Evolutionary conservation across 2,329 filamentous ascomycete genomes (phyloP).

Genomic region (Arthrobotrys pseudoclavata): DNA sequence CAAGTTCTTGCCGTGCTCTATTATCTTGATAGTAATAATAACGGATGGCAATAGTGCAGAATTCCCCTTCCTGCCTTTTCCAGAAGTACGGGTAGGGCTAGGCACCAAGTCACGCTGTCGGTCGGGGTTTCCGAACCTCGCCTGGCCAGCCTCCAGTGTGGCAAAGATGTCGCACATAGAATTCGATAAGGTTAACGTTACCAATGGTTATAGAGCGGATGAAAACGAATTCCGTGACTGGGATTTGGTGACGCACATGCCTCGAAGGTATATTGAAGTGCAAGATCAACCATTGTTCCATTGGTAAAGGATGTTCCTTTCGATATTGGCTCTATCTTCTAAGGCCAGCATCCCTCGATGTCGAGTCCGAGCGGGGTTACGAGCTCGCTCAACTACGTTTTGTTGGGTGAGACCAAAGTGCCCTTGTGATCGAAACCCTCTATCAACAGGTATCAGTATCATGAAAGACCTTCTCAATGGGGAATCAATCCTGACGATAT

Average conservation of each 20-base stretch:
- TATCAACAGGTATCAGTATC: not conserved
- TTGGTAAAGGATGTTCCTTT: not conserved
- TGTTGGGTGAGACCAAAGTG: not conserved
- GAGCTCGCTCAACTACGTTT: not conserved
- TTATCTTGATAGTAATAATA: not conserved
- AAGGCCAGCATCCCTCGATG: not conserved
- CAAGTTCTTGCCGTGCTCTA: not conserved
- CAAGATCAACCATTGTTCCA: slow-evolving; percentile 9
- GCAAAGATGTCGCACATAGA: slow-evolving; percentile 4
- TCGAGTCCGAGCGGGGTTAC: not conserved
- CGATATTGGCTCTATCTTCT: not conserved
- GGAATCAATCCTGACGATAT: slow-evolving; percentile 9
- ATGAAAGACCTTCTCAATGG: slow-evolving; percentile 11
- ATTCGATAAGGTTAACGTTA: not conserved
- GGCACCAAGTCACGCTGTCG: slow-evolving; percentile 24
- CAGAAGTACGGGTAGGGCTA: slow-evolving; percentile 19
- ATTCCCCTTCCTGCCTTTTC: slow-evolving; percentile 30
- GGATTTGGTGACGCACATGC: slow-evolving; percentile 10
- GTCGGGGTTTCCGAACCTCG: slow-evolving; percentile 13
- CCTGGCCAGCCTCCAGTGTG: not conserved
- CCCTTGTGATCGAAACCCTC: slow-evolving; percentile 5
- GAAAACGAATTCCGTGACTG: not conserved
- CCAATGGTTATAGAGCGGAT: not conserved
- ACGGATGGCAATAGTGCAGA: not conserved
- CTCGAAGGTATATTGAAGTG: not conserved